Evolutionary conservation across 2,329 filamentous ascomycete species (phyloP).

Genomic region (Aureobasidium mangrovei): DNA sequence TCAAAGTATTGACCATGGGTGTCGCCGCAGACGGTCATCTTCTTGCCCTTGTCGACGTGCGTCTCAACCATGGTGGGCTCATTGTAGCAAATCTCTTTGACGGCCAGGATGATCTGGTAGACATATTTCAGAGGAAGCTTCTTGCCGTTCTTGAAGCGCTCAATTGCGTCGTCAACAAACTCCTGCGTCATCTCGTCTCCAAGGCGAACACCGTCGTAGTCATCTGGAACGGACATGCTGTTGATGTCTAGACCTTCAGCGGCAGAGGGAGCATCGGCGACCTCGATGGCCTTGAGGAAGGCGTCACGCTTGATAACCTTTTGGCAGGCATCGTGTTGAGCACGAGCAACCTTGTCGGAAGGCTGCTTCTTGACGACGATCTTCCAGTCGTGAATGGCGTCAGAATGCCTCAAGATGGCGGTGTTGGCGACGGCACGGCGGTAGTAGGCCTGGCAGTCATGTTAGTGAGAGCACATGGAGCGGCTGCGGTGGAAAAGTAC

Average conservation of each 20-base stretch:
- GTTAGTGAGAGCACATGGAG: conserved; percentile 2
- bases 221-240: conserved; percentile 69
- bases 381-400: conserved; percentile 87
- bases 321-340: conserved; percentile 87
- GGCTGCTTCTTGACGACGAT: conserved; percentile 82
- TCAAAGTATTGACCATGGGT: conserved; percentile 98
- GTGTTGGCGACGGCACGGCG: conserved; percentile 84
- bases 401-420: conserved; percentile 79
- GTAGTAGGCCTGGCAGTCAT: conserved; percentile 59
- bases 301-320: conserved; percentile 87
- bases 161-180: conserved; percentile 95
- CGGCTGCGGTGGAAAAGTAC: conserved; percentile 27
- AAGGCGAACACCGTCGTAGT: conserved; percentile 76
- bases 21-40: conserved; percentile 91
- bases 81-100: conserved; percentile 80
- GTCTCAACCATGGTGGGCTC: conserved; percentile 97
- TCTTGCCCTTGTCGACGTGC: conserved; percentile 64
- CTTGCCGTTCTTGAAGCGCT: conserved; percentile 93
- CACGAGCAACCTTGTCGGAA: conserved; percentile 77
- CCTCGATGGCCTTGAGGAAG: conserved; percentile 90
- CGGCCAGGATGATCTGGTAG: conserved; percentile 87
- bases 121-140: conserved; percentile 94
- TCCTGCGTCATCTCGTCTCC: conserved; percentile 84
- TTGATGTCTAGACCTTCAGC: conserved; percentile 85
- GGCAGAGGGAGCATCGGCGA: conserved; percentile 84